Evolutionary conservation across 805 yeast genomes (phyloP), one percentile per base, ranked within the genome.

Genomic region (Pichia gijzeniarum): DNA sequence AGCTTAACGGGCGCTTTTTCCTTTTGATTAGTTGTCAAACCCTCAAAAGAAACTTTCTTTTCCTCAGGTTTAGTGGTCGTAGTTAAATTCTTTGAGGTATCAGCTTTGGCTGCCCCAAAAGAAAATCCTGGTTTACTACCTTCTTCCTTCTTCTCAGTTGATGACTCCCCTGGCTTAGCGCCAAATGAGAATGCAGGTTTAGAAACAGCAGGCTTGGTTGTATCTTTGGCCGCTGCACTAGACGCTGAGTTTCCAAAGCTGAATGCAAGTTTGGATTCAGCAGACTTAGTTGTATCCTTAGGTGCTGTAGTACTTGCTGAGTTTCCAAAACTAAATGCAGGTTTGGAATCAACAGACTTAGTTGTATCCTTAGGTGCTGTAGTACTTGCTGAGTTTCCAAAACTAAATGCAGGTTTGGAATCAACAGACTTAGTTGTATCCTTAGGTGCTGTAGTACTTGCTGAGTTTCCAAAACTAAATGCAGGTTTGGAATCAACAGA

Each of bases 1-100:
- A 80, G 66, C 44, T 72, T 71, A 3, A 60, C 56, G 12, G 59
- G 56, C 18, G 55, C 49, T 25, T 53, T 56, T n/a, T 53, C 55
- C 19, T 71, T 40, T 7, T 43, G 43, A 10, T 25, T 25, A 9
- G 46, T 25, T 10, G 40, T 37, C n/a, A 43, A 17, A 3, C 25
- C 28, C 20, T 47, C 50, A 17, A 45, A 25, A 16, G 45, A n/a
- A 25, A 35, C 46, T n/a, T 47, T 47, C 16, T 43, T 43, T 4
- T 39, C 49, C 3, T 14, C 38, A 4, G 38, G 8, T 28, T 44
- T 37, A 4, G 20, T 30, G 13, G 37, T 4, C 27, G 42, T 25
- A 17, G 49, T 18, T 18, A 45, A 39, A 20, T 51, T 51, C 19
- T 45, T 49, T 13, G 43, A 38, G 18, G 40, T 20, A 13, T 44